These are phyloP conservation scores for Coprinopsis strossmayeri DNA, from an alignment of 768 basidiomycete genomes.

Conservation along the genomic window DNA sequence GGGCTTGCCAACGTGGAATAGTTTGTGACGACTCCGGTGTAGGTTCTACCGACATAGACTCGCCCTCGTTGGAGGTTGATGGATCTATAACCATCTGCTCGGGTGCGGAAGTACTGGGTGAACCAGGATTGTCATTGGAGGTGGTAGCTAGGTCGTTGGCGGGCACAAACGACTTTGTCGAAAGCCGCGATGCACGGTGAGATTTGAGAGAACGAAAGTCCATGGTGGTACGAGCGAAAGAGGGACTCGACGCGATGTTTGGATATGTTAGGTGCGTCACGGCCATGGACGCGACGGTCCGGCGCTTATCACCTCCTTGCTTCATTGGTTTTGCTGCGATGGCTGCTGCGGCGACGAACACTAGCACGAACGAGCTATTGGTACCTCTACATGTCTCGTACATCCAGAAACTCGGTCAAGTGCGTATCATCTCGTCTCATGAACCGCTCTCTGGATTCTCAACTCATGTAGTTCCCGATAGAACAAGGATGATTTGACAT, in stretches of 20 bases:
- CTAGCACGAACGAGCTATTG: conserved; percentile 20
- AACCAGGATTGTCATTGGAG: no score
- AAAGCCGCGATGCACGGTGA: not conserved
- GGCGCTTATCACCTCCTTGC: no score
- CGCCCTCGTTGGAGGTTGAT: no score
- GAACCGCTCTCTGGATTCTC: not conserved
- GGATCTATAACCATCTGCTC: no score
- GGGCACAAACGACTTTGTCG: not conserved
- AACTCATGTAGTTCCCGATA: conserved; percentile 23
- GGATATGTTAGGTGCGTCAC: not conserved
- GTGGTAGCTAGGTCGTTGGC: not conserved
- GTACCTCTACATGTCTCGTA: conserved; percentile 64
- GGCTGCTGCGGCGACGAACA: no score
- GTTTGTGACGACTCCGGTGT: no score
- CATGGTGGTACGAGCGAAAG: not conserved
- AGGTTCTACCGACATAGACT: no score
- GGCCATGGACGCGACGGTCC: not conserved
- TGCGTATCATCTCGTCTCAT: conserved; percentile 14
- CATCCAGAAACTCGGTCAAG: conserved; percentile 70
- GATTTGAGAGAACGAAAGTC: not conserved
- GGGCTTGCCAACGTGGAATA: no score
- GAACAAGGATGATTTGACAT: conserved; percentile 79
- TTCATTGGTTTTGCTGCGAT: no score
- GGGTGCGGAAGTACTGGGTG: no score
- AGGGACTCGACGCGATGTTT: not conserved